Conservation (phyloP, 129 eudicot species). For the Apium graveolens region DNA sequence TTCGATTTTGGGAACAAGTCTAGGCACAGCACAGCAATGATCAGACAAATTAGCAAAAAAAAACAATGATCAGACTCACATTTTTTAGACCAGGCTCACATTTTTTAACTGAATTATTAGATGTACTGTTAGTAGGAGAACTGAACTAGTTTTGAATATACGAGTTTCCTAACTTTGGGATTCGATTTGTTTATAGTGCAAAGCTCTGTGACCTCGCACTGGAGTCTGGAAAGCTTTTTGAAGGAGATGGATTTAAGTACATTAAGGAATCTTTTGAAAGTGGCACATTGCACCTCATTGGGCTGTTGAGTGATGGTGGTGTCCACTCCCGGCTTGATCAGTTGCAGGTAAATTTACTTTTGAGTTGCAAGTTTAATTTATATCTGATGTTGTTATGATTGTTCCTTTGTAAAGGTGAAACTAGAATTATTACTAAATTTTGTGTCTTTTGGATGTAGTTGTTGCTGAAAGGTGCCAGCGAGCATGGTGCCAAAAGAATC, state of each 20-base stretch:
- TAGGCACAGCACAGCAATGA: too few species aligned
- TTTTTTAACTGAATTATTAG: not conserved
- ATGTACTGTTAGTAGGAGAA: not conserved
- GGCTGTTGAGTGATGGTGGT: slow-evolving; percentile 92
- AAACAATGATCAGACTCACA: not conserved
- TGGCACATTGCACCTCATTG: slow-evolving; percentile 81
- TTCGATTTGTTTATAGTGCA: slow-evolving; percentile 36
- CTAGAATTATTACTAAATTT: not conserved
- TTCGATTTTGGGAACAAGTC: too few species aligned
- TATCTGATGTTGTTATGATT: not conserved
- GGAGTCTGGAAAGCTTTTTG: slow-evolving; percentile 79
- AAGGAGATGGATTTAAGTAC: slow-evolving; percentile 90
- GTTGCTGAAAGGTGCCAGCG: slow-evolving; percentile 74
- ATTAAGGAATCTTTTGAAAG: slow-evolving; percentile 56
- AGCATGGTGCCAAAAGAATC: slow-evolving; percentile 80
- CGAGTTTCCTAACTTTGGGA: not conserved
- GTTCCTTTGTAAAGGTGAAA: not conserved
- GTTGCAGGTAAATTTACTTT: slow-evolving; percentile 42
- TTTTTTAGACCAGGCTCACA: not conserved
- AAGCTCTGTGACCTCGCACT: slow-evolving; percentile 84
- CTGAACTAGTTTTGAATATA: not conserved
- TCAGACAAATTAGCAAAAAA: too few species aligned
- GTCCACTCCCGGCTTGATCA: slow-evolving; percentile 94
- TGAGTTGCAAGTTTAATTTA: not conserved
- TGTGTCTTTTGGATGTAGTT: slow-evolving; percentile 33